Evolutionary conservation across 2,329 filamentous ascomycete genomes (phyloP).

Genomic region (Anthostomella pinea): DNA sequence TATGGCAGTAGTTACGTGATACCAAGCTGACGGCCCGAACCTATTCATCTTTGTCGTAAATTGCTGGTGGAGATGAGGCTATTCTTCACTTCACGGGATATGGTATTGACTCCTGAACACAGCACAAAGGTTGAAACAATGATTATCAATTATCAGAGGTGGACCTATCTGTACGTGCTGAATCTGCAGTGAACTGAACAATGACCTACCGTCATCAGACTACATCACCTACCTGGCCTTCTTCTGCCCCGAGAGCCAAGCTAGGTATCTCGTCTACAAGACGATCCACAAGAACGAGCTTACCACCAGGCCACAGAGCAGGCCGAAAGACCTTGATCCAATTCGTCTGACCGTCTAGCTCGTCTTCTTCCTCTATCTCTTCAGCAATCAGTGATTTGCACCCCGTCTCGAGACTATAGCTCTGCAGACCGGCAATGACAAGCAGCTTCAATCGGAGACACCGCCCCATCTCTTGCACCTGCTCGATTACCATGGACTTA

Average conservation of each 20-base stretch:
- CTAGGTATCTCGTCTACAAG: conserved; percentile 5
- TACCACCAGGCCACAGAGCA: conserved; percentile 21
- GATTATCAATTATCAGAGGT: too few species aligned
- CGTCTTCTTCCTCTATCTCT: conserved; percentile 16
- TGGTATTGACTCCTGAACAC: too few species aligned
- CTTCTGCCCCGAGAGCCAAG: neutral
- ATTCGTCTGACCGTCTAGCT: conserved; percentile 22
- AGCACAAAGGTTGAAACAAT: too few species aligned
- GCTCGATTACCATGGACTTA: conserved; percentile 15
- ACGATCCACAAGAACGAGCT: conserved; percentile 24
- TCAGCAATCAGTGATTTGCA: conserved; percentile 11
- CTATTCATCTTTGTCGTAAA: too few species aligned
- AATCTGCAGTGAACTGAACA: too few species aligned
- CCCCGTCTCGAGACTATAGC: conserved; percentile 18
- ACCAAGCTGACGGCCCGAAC: too few species aligned
- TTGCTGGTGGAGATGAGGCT: too few species aligned
- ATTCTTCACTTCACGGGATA: too few species aligned
- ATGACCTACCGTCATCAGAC: too few species aligned
- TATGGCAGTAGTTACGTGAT: too few species aligned
- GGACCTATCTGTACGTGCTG: too few species aligned
- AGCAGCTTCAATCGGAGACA: conserved; percentile 22
- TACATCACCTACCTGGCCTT: neutral
- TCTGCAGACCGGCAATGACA: conserved; percentile 26
- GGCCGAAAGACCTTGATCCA: conserved; percentile 25
- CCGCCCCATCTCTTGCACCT: conserved; percentile 22